Conservation (phyloP, 495 filamentous ascomycete genomes). For the Astrothelium subdiscretum region DNA sequence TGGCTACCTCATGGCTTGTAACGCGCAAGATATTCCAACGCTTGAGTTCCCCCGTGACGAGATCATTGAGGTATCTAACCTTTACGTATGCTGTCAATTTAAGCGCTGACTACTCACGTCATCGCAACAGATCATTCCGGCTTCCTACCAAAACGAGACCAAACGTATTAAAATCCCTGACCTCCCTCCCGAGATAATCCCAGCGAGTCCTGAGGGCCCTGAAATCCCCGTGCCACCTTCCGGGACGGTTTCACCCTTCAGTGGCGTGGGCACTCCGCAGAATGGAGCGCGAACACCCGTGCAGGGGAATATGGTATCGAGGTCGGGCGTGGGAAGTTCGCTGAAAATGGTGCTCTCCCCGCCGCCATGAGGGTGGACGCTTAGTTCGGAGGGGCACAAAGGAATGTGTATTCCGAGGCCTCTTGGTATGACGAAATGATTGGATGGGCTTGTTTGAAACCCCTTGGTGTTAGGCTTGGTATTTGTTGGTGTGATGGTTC, state of each 20-base stretch:
- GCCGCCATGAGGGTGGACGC: background rate
- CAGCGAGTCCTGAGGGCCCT: conserved; percentile 71
- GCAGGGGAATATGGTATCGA: background rate
- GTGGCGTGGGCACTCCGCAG: conserved; percentile 24
- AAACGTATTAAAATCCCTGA: conserved; percentile 70
- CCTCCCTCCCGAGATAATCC: conserved; percentile 49
- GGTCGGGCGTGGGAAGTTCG: background rate
- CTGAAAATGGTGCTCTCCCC: background rate
- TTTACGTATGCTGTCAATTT: background rate
- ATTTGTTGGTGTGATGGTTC: too few species aligned
- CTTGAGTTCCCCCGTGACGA: conserved; percentile 92
- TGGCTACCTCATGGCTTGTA: conserved; percentile 97
- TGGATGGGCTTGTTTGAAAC: too few species aligned
- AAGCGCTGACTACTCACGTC: conserved; percentile 6
- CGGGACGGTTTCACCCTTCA: conserved; percentile 31
- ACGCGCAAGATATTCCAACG: conserved; percentile 87
- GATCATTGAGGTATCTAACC: conserved; percentile 66
- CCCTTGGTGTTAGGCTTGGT: too few species aligned
- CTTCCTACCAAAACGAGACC: conserved; percentile 91
- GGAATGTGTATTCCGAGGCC: too few species aligned
- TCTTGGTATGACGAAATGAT: too few species aligned
- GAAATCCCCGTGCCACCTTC: conserved; percentile 64
- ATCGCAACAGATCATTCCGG: conserved; percentile 69
- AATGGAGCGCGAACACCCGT: background rate
- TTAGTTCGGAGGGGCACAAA: too few species aligned